phyloP scores from a whole-genome alignment of 345 rosid genomes.

The Pistacia vera region DNA sequence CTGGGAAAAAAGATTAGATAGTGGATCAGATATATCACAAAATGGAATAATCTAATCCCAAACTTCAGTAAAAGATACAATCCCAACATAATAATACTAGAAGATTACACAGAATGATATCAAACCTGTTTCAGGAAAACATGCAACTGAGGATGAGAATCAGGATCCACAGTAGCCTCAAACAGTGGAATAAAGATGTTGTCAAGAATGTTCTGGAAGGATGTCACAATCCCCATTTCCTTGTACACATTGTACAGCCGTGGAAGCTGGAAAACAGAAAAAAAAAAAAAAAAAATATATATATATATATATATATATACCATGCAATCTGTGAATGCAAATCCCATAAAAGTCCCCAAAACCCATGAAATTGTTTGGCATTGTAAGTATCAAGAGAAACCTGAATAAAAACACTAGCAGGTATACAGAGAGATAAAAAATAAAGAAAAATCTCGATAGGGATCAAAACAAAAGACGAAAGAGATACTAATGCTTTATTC shows the following conservation, averaged over 20 bases:
- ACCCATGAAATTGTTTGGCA: not conserved
- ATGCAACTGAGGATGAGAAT: conserved; percentile 99
- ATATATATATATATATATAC: too few species aligned
- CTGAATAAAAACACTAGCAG: not conserved
- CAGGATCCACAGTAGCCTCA: conserved; percentile 97
- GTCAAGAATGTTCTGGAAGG: conserved; percentile 98
- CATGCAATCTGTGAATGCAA: not conserved
- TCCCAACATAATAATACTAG: not conserved
- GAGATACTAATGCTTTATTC: not conserved
- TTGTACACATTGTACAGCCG: conserved; percentile 94
- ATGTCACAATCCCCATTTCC: conserved; percentile 99
- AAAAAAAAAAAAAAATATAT: not conserved
- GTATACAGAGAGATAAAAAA: not conserved
- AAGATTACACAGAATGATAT: not conserved
- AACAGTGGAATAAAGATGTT: conserved; percentile 95
- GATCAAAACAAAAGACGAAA: not conserved
- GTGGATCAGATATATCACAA: not conserved
- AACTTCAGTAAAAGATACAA: not conserved
- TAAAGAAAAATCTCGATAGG: not conserved
- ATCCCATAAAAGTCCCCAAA: not conserved
- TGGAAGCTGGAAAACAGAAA: conserved; percentile 69
- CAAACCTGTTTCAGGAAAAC: conserved; percentile 94
- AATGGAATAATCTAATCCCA: not conserved
- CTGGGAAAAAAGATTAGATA: too few species aligned
- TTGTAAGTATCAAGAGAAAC: not conserved